These are phyloP conservation scores for Aspergillus phoenicis DNA, from an alignment of 2,329 filamentous ascomycete genomes.

Conservation along the genomic window DNA sequence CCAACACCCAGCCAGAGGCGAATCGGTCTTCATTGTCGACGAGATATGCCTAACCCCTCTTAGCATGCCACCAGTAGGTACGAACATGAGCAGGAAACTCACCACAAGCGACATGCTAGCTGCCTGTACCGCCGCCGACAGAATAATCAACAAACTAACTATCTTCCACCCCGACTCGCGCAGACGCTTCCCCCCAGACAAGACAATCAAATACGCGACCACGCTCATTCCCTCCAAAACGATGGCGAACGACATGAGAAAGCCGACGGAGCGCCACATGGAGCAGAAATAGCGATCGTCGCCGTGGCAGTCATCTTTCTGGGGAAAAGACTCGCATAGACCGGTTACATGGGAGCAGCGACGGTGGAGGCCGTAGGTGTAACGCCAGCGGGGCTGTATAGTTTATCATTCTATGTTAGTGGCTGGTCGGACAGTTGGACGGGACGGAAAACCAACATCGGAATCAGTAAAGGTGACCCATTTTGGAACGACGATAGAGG, in stretches of 20 bases:
- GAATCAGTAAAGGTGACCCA: slow-evolving; percentile 53
- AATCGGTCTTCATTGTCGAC: slow-evolving; percentile 84
- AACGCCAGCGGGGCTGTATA: slow-evolving; percentile 54
- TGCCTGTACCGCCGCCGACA: slow-evolving; percentile 71
- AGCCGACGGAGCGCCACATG: slow-evolving; percentile 87
- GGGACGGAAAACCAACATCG: slow-evolving; percentile 36
- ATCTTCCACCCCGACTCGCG: slow-evolving; percentile 83
- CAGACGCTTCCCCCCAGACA: slow-evolving; percentile 76
- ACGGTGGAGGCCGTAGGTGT: slow-evolving; percentile 76
- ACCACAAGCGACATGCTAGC: slow-evolving; percentile 82
- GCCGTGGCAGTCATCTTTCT: slow-evolving; percentile 65
- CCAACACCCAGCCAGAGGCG: slow-evolving; percentile 77
- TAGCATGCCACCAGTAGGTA: not conserved
- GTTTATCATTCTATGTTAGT: not conserved
- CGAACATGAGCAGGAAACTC: slow-evolving; percentile 42
- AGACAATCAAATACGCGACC: slow-evolving; percentile 76
- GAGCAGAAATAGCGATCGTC: slow-evolving; percentile 79
- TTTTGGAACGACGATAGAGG: slow-evolving; percentile 50
- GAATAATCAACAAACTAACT: slow-evolving; percentile 64
- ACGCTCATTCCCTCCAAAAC: slow-evolving; percentile 79
- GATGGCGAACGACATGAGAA: slow-evolving; percentile 80
- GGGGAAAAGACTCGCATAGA: slow-evolving; percentile 62
- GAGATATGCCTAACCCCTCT: slow-evolving; percentile 67
- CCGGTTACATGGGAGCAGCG: slow-evolving; percentile 73
- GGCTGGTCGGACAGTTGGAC: not conserved